phyloP scores from a whole-genome alignment of 2,329 filamentous ascomycete genomes.

The Penicillium hordei region DNA sequence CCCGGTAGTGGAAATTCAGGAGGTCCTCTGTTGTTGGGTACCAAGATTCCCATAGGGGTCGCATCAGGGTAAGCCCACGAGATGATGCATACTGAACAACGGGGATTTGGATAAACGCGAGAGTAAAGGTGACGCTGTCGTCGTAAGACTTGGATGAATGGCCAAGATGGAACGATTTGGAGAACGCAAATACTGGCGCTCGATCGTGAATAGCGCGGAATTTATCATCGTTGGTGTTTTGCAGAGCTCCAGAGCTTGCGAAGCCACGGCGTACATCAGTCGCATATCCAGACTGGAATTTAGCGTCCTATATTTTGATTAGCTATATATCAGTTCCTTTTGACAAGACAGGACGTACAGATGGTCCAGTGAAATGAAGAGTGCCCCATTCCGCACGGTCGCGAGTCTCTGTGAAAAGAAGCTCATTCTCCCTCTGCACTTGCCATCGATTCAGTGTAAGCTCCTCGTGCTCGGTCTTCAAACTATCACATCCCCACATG shows the following conservation, averaged over 20 bases:
- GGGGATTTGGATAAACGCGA: constrained; percentile 74
- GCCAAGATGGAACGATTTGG: constrained; percentile 61
- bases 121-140: constrained; percentile 69
- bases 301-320: constrained; percentile 49
- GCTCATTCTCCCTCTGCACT: constrained; percentile 51
- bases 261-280: constrained; percentile 66
- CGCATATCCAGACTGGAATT: constrained; percentile 71
- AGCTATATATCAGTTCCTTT: constrained; percentile 7
- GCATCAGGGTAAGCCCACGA: constrained; percentile 73
- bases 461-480: constrained; percentile 41
- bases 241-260: constrained; percentile 63
- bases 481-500: constrained; percentile 63
- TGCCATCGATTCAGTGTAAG: constrained; percentile 46
- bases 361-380: constrained; percentile 71
- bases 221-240: constrained; percentile 64
- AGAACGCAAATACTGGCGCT: constrained; percentile 80
- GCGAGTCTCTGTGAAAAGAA: constrained; percentile 69
- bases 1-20: constrained; percentile 72
- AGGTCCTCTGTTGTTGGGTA: constrained; percentile 64
- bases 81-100: constrained; percentile 77
- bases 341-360: constrained; percentile 35
- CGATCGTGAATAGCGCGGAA: constrained; percentile 73
- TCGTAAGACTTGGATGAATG: constrained; percentile 31
- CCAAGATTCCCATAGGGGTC: constrained; percentile 76
- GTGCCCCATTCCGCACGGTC: constrained; percentile 85